A percentile compares a stretch with the other conserved stretches of the same genome.
Conservation (phyloP, 345 rosid species). For the Gossypium arboreum region DNA sequence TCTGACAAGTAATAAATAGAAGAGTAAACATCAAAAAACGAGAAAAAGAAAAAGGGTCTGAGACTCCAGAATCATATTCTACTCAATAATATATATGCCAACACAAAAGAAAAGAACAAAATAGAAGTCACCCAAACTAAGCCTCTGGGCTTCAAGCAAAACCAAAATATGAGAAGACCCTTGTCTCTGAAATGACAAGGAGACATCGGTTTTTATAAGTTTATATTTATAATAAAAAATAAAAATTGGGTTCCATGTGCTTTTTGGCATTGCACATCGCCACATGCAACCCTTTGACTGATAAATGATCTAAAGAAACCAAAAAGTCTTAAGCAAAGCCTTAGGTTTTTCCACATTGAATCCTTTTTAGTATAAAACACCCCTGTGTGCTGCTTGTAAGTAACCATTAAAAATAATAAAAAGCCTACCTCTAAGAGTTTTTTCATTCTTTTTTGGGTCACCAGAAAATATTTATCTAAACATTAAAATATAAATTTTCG, state of each 20-base stretch:
- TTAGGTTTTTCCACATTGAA: neutral
- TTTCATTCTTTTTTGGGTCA: no score
- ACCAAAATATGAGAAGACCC: constrained; percentile 20
- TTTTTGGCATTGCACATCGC: constrained; percentile 29
- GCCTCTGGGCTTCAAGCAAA: neutral
- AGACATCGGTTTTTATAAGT: constrained; percentile 22
- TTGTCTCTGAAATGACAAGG: constrained; percentile 31
- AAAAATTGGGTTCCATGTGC: constrained; percentile 62
- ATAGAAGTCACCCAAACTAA: constrained; percentile 23
- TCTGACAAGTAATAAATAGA: neutral
- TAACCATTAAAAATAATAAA: no score
- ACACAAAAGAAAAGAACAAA: constrained; percentile 8
- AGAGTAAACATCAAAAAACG: neutral
- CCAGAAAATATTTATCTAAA: no score
- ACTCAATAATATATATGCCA: neutral
- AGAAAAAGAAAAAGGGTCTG: neutral
- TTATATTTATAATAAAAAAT: neutral
- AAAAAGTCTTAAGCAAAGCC: neutral
- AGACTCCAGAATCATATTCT: neutral
- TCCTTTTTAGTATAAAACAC: no score
- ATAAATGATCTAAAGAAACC: neutral
- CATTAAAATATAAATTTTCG: neutral
- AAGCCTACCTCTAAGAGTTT: no score
- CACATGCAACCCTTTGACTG: constrained; percentile 66
- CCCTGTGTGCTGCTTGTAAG: no score